Evolutionary conservation across 2,329 filamentous ascomycete genomes (phyloP), one percentile per base, ranked within the genome.

Genomic region (Teratosphaeriaceae sp.): DNA sequence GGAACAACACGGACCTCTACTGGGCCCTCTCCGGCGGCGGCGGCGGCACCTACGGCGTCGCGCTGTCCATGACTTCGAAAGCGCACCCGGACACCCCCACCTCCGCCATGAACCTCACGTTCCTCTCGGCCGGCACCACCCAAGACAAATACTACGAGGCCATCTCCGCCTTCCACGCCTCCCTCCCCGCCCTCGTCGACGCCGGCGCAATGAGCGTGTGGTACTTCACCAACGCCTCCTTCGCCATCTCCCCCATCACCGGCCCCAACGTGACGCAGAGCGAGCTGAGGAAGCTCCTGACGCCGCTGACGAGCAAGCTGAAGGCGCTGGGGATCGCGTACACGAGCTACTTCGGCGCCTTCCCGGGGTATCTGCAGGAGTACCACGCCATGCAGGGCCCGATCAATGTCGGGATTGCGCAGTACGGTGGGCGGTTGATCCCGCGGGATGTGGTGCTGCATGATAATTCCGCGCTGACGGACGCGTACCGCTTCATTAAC

Each of bases 1-100:
- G 52, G 0, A 47, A 71, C 24, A 75, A 82, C 48, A 44, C 64
- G 0, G 79, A 82, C 39, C 64, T 84, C 1, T 83, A 77, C 63
- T 84, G 79, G 79, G 80, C 79, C 1, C 60, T 82, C 1, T 67
- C 67, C 33, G 78, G 79, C 3, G 78, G 79, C 0, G 79, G 80
- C 2, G 74, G 71, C 7, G 76, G 77, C 12, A 80, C 70, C 22
- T 83, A 74, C 50, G 79, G 68, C 2, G 66, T 81, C 1, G 75
- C 82, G 1, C 58, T 70, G 13, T 75, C 73, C 2, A 65, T 80
- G 57, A 80, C 74, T 0, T 64, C 72, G 30, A 74, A 73, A 47
- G 67, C 71, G 1, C 66, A 79, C 55, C 60, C 65, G 0, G 68
- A 73, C 43, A 57, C 56, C 5, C 57, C 59, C 0, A 63, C 71